Evolutionary conservation across 257 asterid genomes (phyloP), one percentile per base, ranked within the genome.

Genomic region (Fraxinus quadrangulata): DNA sequence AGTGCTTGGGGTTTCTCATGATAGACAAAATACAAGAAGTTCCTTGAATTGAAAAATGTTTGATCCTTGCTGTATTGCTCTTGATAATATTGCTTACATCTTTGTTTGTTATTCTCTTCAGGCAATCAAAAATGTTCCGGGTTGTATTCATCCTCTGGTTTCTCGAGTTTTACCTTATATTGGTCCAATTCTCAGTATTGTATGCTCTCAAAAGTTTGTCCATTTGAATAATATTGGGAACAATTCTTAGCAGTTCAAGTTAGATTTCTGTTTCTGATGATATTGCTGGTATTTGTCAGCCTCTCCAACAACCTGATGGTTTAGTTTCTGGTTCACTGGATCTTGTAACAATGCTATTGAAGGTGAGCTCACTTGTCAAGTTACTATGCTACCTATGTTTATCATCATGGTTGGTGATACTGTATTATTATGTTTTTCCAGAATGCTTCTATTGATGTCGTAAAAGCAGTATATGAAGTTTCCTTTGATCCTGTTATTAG

Each of bases 121-220:
- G 99, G 97, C 96, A 67, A 92, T 95, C 70, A 95, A 93, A 87
- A 79, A 86, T 83, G 94, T 97, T 84, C 97, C 99, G 13, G 97
- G 98, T 70, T 95, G 99, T 80, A 83, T 90, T 75, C 99, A 92
- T 80, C 92, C 97, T 68, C 84, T 95, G 83, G 93, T 88, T 74
- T 90, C 94, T 84, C 97, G 98, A 77, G 88, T 92, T 80, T 84
- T 95, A 80, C 98, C 97, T 54, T 95, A 86, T 81, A 77, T 91
- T 72, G 89, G 88, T 45, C 96, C 97, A 80, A 88, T 95, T 78
- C 97, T 95, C 67, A 89, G 85, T 83, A 90, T 88, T 59, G 99
- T 95, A 93, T 28, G 93, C 74, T 51, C 66, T 78, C 21, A 78
- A 69, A 68, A 63, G 47, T 47, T 78, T 73, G 49, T 83, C 26